phyloP scores from a whole-genome alignment of 225 moss, liverwort and hornwort genomes.

The Antitrichia curtipendula region DNA sequence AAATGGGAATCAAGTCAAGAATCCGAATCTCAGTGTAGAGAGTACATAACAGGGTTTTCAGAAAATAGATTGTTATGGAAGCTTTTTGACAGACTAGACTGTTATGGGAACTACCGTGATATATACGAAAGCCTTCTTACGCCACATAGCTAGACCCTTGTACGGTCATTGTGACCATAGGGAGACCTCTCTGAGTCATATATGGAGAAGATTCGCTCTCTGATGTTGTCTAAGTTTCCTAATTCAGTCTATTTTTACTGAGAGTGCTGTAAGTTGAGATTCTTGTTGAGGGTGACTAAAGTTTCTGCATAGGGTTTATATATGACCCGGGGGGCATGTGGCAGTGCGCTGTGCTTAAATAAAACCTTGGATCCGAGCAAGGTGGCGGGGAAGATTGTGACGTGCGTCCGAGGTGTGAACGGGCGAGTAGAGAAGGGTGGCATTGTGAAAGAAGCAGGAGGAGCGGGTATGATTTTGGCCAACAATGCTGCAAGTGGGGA shows the following conservation, averaged over 20 bases:
- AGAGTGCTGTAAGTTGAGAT: not conserved
- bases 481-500: slow-evolving; percentile 46
- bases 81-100: not conserved
- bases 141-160: not conserved
- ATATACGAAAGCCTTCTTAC: not conserved
- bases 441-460: slow-evolving; percentile 46
- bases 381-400: slow-evolving; percentile 63
- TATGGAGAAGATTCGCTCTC: not conserved
- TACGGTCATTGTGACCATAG: not conserved
- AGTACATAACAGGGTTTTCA: not conserved
- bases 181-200: not conserved
- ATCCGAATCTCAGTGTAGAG: not conserved
- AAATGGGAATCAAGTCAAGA: not conserved
- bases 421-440: slow-evolving; percentile 59
- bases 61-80: not conserved
- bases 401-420: slow-evolving; percentile 47
- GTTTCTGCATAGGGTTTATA: not conserved
- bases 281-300: not conserved
- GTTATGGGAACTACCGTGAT: not conserved
- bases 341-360: slow-evolving; percentile 43
- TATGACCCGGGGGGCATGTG: not conserved
- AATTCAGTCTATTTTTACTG: not conserved
- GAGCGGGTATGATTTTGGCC: slow-evolving; percentile 48
- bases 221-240: not conserved
- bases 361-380: slow-evolving; percentile 44